A percentile compares a stretch with the other conserved stretches of the same genome.
phyloP scores from a whole-genome alignment of 1,284 basidiomycete species.

The Vanrija pseudolonga region DNA sequence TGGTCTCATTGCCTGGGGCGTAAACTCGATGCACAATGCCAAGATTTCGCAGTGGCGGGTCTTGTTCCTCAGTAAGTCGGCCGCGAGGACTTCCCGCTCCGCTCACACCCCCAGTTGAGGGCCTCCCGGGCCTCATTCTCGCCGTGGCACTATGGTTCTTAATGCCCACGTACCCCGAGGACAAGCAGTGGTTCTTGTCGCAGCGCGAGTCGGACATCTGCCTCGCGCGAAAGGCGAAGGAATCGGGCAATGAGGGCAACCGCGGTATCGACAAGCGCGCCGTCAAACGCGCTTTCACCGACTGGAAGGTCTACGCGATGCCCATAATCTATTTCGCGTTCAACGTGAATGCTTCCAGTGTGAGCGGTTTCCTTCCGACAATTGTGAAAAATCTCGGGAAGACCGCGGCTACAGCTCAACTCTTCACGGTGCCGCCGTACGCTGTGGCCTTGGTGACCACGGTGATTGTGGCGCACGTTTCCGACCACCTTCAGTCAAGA shows the following conservation, averaged over 20 bases:
- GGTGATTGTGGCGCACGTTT: neutral
- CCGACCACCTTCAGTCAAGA: neutral
- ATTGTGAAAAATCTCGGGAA: conserved; percentile 62
- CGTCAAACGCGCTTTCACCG: conserved; percentile 59
- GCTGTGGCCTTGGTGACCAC: conserved; percentile 61
- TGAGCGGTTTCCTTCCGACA: conserved; percentile 71
- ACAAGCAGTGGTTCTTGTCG: conserved; percentile 60
- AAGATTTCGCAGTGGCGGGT: conserved; percentile 9
- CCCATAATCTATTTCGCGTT: conserved; percentile 62
- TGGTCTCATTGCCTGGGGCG: conserved; percentile 24
- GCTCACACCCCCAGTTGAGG: neutral
- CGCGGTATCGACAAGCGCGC: conserved; percentile 29
- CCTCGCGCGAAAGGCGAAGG: conserved; percentile 65
- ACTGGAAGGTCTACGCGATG: conserved; percentile 52
- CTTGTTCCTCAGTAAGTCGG: neutral
- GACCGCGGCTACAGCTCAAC: conserved; percentile 50
- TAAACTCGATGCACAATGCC: conserved; percentile 17
- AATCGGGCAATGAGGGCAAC: conserved; percentile 57
- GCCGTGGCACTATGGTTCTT: conserved; percentile 61
- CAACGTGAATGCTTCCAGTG: neutral
- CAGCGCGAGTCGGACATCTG: conserved; percentile 66
- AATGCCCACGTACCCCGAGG: conserved; percentile 68
- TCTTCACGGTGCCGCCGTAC: conserved; percentile 71
- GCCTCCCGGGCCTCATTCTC: conserved; percentile 52
- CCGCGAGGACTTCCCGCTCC: conserved; percentile 54